Percentiles rank a stretch among this genome's conserved stretches.
Evolutionary conservation across 805 yeast species (phyloP).

Genomic region (Saturnispora halmiae): DNA sequence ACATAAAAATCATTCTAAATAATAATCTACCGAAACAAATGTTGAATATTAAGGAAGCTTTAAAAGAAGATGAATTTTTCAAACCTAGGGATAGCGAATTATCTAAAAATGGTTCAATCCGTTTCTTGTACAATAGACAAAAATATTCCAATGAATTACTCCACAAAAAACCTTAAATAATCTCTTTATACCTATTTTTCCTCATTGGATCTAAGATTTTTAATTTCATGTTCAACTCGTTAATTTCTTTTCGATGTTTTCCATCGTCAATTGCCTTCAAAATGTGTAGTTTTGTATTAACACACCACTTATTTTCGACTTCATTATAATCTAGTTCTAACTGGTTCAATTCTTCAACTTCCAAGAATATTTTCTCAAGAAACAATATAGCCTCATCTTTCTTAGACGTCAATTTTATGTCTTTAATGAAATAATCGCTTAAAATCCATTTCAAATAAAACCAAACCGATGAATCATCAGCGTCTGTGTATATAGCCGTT

Average conservation of each 20-base stretch:
- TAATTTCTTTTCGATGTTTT: too few species aligned
- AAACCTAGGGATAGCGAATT: conserved; percentile 25
- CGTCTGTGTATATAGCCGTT: conserved; percentile 86
- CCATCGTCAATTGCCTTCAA: too few species aligned
- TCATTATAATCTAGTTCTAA: conserved; percentile 65
- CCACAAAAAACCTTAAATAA: conserved; percentile 12
- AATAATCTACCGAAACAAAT: conserved; percentile 4
- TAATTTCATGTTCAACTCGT: conserved; percentile 33
- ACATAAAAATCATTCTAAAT: conserved; percentile 25
- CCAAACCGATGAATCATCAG: conserved; percentile 93
- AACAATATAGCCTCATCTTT: conserved; percentile 29
- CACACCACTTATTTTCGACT: conserved; percentile 64
- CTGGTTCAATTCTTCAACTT: conserved; percentile 53
- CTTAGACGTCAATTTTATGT: too few species aligned
- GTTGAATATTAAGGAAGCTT: conserved; percentile 2
- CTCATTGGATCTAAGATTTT: conserved; percentile 57
- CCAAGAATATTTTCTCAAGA: conserved; percentile 36
- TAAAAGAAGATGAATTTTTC: conserved; percentile 23
- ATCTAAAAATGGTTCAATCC: conserved; percentile 25
- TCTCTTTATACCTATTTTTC: conserved; percentile 51
- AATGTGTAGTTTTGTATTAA: conserved; percentile 45
- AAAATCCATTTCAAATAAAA: conserved; percentile 76
- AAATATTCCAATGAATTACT: conserved; percentile 23
- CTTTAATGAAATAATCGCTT: conserved; percentile 34
- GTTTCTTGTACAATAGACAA: conserved; percentile 27